A percentile compares a stretch with the other conserved stretches of the same genome.
Evolutionary conservation across 352 stramenopile genomes (phyloP).

Genomic region (Phytophthora rubi): DNA sequence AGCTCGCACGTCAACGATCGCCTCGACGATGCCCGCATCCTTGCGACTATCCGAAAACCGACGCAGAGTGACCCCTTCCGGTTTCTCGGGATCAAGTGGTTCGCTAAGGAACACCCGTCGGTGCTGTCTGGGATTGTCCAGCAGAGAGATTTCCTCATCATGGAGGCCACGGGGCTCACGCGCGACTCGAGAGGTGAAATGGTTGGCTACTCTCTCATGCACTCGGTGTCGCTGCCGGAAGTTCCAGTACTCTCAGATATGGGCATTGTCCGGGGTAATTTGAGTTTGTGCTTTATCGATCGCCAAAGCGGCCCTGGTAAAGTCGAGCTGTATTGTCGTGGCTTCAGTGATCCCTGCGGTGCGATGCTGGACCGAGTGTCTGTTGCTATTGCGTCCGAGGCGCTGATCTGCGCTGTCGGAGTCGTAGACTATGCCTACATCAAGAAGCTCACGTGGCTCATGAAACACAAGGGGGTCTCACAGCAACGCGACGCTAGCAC

Average conservation of each 20-base stretch:
- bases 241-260: background rate
- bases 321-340: background rate
- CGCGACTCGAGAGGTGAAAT: background rate
- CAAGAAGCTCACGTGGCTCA: slow-evolving; percentile 62
- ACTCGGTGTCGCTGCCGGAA: background rate
- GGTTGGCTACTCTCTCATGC: background rate
- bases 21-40: background rate
- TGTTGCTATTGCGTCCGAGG: background rate
- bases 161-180: background rate
- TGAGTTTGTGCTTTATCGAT: background rate
- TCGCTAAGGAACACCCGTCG: background rate
- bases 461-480: slow-evolving; percentile 32
- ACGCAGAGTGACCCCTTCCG: background rate
- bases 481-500: background rate
- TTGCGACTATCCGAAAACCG: background rate
- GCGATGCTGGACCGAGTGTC: background rate
- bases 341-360: background rate
- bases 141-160: background rate
- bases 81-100: background rate
- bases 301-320: background rate
- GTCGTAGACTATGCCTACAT: slow-evolving; percentile 1
- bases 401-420: background rate
- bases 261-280: background rate
- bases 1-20: background rate
- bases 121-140: background rate